These are phyloP conservation scores for Grammothele lineata DNA, from an alignment of 768 basidiomycete species.

Conservation along the genomic window DNA sequence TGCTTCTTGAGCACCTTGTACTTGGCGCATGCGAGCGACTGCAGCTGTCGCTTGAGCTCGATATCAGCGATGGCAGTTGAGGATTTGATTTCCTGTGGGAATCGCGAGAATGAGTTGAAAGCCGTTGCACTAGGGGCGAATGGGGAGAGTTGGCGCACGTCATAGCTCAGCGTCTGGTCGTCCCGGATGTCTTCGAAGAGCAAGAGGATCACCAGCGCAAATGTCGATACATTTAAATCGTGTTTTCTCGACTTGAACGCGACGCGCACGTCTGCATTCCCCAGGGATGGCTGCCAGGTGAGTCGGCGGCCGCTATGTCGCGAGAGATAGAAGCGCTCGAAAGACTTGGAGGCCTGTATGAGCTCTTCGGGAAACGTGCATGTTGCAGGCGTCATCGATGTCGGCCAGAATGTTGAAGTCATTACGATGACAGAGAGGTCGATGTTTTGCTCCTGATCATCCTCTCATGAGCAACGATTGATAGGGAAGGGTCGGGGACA, in stretches of 20 bases:
- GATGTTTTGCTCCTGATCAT: slow-evolving; percentile 70
- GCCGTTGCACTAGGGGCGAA: too few species aligned
- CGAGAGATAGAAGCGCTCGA: slow-evolving; percentile 86
- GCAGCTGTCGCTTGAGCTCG: slow-evolving; percentile 89
- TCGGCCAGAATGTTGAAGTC: slow-evolving; percentile 97
- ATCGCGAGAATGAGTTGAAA: not conserved
- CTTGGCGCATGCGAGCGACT: slow-evolving; percentile 94
- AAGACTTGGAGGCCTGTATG: slow-evolving; percentile 62
- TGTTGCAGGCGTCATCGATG: slow-evolving; percentile 54
- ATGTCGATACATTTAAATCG: slow-evolving; percentile 91
- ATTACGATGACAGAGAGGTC: slow-evolving; percentile 89
- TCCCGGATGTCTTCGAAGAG: slow-evolving; percentile 75
- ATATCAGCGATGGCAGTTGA: slow-evolving; percentile 68
- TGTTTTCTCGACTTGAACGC: slow-evolving; percentile 76
- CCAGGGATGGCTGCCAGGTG: slow-evolving; percentile 88
- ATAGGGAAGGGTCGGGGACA: not conserved
- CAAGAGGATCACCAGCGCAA: slow-evolving; percentile 80
- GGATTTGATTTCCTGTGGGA: slow-evolving; percentile 73
- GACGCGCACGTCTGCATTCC: slow-evolving; percentile 85
- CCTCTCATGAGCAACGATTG: not conserved
- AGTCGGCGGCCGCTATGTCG: slow-evolving; percentile 87
- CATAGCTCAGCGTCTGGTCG: slow-evolving; percentile 70
- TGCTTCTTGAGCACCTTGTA: slow-evolving; percentile 90
- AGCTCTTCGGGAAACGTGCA: slow-evolving; percentile 70
- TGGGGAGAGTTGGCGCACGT: slow-evolving; percentile 40